Evolutionary conservation across 306 rosid genomes (phyloP).

Genomic region (Senna siamea): DNA sequence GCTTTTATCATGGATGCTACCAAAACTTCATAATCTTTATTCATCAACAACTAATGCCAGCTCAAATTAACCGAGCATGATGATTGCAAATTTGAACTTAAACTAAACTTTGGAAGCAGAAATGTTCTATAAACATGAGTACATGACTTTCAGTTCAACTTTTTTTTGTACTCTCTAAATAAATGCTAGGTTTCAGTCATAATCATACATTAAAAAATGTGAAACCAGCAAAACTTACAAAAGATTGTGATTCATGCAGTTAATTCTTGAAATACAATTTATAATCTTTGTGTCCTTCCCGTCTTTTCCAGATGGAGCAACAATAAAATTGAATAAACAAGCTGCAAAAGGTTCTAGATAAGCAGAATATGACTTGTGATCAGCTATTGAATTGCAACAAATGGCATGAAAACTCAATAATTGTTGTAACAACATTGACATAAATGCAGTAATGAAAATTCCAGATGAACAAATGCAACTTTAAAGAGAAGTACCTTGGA

Average conservation of each 20-base stretch:
- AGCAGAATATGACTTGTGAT: neutral
- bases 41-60: neutral
- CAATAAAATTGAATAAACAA: neutral
- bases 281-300: neutral
- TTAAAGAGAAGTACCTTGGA: too few relatives aligned
- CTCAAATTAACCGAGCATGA: conserved; percentile 1
- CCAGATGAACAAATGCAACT: too few relatives aligned
- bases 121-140: neutral
- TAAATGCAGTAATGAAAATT: too few relatives aligned
- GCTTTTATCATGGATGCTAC: neutral
- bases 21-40: neutral
- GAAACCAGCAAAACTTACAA: neutral
- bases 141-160: neutral
- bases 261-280: neutral
- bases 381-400: neutral
- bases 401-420: neutral
- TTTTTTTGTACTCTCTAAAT: neutral
- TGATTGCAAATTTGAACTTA: neutral
- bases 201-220: neutral
- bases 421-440: neutral
- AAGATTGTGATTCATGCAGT: neutral
- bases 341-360: neutral
- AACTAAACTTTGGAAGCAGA: conserved; percentile 3
- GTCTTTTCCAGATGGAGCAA: neutral
- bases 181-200: neutral